Evolutionary conservation across 2,329 filamentous ascomycete genomes (phyloP), one percentile per base, ranked within the genome.

Genomic region (Neobulgaria alba): DNA sequence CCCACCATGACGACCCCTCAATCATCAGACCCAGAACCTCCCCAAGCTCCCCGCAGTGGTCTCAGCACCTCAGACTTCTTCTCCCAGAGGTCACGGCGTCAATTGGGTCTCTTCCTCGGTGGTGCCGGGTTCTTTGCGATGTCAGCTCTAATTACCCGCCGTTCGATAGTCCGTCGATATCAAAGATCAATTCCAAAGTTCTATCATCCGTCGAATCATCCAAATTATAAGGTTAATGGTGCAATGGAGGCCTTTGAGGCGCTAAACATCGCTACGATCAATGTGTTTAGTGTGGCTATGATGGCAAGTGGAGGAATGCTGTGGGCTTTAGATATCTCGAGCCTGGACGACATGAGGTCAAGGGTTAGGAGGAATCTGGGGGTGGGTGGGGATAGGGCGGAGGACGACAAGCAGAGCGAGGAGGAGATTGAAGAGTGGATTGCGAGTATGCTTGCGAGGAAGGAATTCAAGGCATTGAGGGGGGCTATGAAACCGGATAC

Each of bases 261-360:
- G 0, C 68, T 98, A 16, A 84, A 81, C 36, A 68, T 95, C 26
- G 92, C 90, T 0, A 95, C 89, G 0, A 72, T 95, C 52, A 95
- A 95, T 54, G 85, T 92, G 10, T 57, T 79, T 21, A 84, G 80
- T 53, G 75, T 92, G 36, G 80, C 73, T 1, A 77, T 95, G 60
- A 77, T 93, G 72, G 64, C 73, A 7, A 71, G 76, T 0, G 92
- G 90, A 3, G 87, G 82, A 0, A 61, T 80, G 9, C 68, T 85
- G 47, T 94, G 82, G 72, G 79, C 77, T 1, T 76, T 92, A 45
- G 83, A 95, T 59, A 75, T 96, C 26, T 78, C 78, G 57, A 71
- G 69, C 33, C 39, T 87, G 30, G 75, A 77, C 3, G 84, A 89
- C 55, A 63, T 87, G 58, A 66, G 74, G 56, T 59, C 50, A 35